These are phyloP conservation scores for Daldinia concentrica DNA, from an alignment of 495 filamentous ascomycete species.

Conservation along the genomic window DNA sequence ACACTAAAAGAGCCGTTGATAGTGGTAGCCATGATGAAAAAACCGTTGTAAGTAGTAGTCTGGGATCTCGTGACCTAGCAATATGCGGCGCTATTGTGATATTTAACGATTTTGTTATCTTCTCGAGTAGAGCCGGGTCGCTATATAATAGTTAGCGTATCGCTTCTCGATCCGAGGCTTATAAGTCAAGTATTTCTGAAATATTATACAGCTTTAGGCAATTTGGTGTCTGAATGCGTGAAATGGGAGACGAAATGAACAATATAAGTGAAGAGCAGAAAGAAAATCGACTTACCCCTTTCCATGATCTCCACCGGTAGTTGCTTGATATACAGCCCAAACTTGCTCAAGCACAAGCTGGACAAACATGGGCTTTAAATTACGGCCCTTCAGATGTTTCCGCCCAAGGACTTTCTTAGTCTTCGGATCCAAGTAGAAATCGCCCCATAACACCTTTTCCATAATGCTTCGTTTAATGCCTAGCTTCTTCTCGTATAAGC, in stretches of 20 bases:
- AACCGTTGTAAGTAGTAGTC: constrained; percentile 81
- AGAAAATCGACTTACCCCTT: constrained; percentile 70
- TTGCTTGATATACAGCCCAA: constrained; percentile 96
- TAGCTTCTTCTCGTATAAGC: constrained; percentile 94
- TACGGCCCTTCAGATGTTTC: constrained; percentile 92
- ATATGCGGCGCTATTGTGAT: constrained; percentile 85
- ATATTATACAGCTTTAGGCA: neutral
- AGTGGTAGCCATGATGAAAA: constrained; percentile 92
- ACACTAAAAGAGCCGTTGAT: constrained; percentile 91
- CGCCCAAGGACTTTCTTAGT: constrained; percentile 89
- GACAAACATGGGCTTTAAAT: constrained; percentile 96
- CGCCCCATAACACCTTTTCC: constrained; percentile 97
- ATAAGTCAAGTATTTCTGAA: neutral
- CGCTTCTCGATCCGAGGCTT: constrained; percentile 8
- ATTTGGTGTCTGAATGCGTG: neutral
- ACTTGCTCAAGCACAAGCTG: constrained; percentile 95
- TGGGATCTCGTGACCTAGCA: constrained; percentile 83
- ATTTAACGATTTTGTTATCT: constrained; percentile 91
- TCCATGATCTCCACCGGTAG: constrained; percentile 78
- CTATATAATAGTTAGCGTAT: constrained; percentile 58
- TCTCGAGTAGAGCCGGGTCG: constrained; percentile 84
- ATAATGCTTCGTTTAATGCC: constrained; percentile 91
- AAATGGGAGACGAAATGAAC: neutral
- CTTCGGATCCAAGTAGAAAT: constrained; percentile 96
- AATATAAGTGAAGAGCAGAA: neutral